These are phyloP conservation scores for Linum tenue DNA, from an alignment of 345 rosid species.

Conservation along the genomic window DNA sequence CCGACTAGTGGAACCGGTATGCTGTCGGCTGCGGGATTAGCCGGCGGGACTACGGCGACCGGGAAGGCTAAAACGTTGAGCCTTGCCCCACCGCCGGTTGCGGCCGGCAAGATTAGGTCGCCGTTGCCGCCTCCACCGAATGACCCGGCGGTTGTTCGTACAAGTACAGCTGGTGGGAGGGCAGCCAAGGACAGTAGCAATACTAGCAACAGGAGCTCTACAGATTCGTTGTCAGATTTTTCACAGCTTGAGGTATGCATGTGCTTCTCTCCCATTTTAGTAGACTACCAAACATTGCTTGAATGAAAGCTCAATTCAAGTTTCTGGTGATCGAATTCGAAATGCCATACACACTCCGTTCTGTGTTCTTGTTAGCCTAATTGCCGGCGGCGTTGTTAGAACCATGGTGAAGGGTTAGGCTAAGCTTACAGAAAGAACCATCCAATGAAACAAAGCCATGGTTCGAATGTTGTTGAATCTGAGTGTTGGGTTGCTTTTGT, in stretches of 20 bases:
- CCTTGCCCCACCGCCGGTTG: constrained; percentile 80
- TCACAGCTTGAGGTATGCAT: constrained; percentile 65
- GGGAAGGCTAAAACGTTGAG: constrained; percentile 53
- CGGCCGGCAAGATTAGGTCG: constrained; percentile 49
- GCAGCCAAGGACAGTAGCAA: constrained; percentile 30
- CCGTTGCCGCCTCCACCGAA: constrained; percentile 92
- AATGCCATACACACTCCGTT: not conserved
- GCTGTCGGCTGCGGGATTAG: constrained; percentile 84
- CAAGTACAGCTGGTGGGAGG: constrained; percentile 26
- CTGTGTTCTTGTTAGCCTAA: too few relatives aligned
- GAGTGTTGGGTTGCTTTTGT: constrained; percentile 8
- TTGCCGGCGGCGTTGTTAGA: too few relatives aligned
- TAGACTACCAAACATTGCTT: not conserved
- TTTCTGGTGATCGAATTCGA: not conserved
- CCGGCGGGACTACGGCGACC: constrained; percentile 40
- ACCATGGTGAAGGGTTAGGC: too few relatives aligned
- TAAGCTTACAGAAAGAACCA: too few relatives aligned
- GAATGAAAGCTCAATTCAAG: not conserved
- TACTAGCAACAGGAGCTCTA: constrained; percentile 25
- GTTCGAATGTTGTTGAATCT: not conserved
- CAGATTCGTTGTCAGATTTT: constrained; percentile 58
- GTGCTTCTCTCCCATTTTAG: not conserved
- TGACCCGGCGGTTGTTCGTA: constrained; percentile 59
- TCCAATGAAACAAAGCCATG: too few relatives aligned
- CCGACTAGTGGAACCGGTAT: constrained; percentile 82